Percentiles rank a stretch among this genome's conserved stretches.
Evolutionary conservation across 345 rosid species (phyloP).

Genomic region (Clausena lansium): DNA sequence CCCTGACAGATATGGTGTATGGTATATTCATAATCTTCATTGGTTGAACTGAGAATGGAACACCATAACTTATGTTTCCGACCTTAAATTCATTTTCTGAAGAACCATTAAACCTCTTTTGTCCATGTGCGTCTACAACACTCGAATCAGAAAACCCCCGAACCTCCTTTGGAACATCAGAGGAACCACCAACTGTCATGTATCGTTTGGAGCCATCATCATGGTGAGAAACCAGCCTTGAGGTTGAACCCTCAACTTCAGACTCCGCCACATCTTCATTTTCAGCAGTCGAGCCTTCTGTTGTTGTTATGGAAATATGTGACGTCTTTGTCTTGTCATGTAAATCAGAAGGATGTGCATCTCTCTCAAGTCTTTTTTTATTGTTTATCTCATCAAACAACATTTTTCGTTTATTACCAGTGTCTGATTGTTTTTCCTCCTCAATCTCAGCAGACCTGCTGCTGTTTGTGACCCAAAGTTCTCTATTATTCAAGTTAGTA

Average conservation of each 20-base stretch:
- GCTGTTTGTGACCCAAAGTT: slow-evolving; percentile 48
- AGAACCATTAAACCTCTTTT: slow-evolving; percentile 39
- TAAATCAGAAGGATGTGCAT: slow-evolving; percentile 40
- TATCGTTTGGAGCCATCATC: slow-evolving; percentile 49
- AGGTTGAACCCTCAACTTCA: slow-evolving; percentile 83
- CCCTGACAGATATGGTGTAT: slow-evolving; percentile 48
- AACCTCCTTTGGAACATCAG: slow-evolving; percentile 49
- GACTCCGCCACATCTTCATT: slow-evolving; percentile 96
- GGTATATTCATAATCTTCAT: slow-evolving; percentile 43
- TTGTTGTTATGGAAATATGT: slow-evolving; percentile 74
- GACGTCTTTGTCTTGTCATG: slow-evolving; percentile 61
- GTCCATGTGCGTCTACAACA: slow-evolving; percentile 38
- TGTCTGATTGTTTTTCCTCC: slow-evolving; percentile 54
- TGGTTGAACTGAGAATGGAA: slow-evolving; percentile 57
- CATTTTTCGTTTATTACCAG: slow-evolving; percentile 62
- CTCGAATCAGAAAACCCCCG: slow-evolving; percentile 46
- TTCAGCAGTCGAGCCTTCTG: slow-evolving; percentile 88
- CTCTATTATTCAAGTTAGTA: slow-evolving; percentile 41
- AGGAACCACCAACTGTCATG: slow-evolving; percentile 38
- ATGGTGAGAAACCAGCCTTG: slow-evolving; percentile 42
- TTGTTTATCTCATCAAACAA: slow-evolving; percentile 52
- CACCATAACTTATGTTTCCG: slow-evolving; percentile 47
- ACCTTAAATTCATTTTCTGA: slow-evolving; percentile 51
- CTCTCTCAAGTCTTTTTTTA: slow-evolving; percentile 63
- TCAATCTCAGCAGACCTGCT: slow-evolving; percentile 47